A percentile compares a stretch with the other conserved stretches of the same genome.
phyloP scores from a whole-genome alignment of 306 rosid species.

The Gynostemma pentaphyllum region DNA sequence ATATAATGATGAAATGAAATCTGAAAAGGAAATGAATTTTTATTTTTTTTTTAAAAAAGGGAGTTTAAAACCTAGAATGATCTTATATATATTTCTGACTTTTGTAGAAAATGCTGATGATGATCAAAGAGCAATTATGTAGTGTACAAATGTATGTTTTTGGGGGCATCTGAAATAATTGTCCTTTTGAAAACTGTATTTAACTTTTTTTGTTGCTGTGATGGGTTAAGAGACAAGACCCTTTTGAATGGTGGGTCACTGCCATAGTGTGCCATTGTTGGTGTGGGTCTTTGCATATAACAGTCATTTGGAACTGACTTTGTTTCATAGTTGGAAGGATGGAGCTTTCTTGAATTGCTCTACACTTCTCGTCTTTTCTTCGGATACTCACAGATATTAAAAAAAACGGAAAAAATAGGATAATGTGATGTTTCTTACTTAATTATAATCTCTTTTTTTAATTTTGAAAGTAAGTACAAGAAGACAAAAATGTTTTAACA shows the following conservation, averaged over 20 bases:
- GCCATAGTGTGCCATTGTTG: slow-evolving; percentile 6
- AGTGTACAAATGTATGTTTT: slow-evolving; percentile 9
- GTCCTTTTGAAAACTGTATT: slow-evolving; percentile 9
- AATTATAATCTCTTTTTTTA: too few species aligned
- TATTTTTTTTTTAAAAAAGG: too few species aligned
- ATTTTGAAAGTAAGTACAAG: too few species aligned
- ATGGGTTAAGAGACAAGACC: slow-evolving; percentile 10
- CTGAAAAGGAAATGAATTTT: neutral
- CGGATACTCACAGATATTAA: too few species aligned
- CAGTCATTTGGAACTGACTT: slow-evolving; percentile 7
- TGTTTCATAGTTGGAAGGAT: too few species aligned
- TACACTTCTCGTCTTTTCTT: too few species aligned
- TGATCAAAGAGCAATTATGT: slow-evolving; percentile 10
- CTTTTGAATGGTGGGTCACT: slow-evolving; percentile 11
- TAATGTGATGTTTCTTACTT: too few species aligned
- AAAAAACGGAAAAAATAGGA: too few species aligned
- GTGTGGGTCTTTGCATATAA: slow-evolving; percentile 7
- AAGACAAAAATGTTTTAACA: too few species aligned
- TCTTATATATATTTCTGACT: slow-evolving; percentile 7
- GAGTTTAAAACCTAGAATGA: neutral
- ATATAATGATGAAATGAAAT: neutral
- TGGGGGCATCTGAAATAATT: slow-evolving; percentile 11
- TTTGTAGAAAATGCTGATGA: slow-evolving; percentile 8
- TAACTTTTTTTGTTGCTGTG: slow-evolving; percentile 10
- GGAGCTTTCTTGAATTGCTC: too few species aligned